Base-by-base conservation (phyloP, 495 filamentous ascomycete species). In the Rostrohypoxylon terebratum region DNA sequence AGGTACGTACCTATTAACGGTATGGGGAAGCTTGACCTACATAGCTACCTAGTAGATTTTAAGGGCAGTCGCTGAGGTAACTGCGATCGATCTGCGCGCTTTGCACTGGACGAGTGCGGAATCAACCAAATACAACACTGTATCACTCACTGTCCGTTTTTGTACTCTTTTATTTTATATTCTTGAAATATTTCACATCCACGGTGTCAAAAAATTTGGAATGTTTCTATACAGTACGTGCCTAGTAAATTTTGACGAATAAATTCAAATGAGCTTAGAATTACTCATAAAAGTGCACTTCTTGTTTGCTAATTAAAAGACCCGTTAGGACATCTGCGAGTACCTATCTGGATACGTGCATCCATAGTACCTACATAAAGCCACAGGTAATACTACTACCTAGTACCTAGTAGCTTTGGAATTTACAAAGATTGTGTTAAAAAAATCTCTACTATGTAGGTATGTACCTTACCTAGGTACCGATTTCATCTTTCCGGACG, bases 1-100 rank as follows among this genome's bases (percentile, higher is more conserved):
- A n/a, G n/a, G n/a, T n/a, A 16, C 18, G 40, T 4, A 60, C 23
- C 18, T n/a, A n/a, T n/a, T n/a, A 53, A 58, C 10, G 16, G 31
- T 63, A 69, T 21, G 58, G 59, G 66, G 66, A 63, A 63, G 58
- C 66, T 69, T 58, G 3, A 9, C 53, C 28, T 14, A 9, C 53
- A n/a, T 14, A 58, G 25, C 38, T 25, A n/a, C n/a, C n/a, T n/a
- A n/a, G n/a, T n/a, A 40, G 42, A 40, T 51, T 33, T 38, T 31
- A 18, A 10, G 13, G 40, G 53, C 16, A 63, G 25, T 51, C 53
- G 25, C 63, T 48, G 36, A 57, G 63, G 53, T 58, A 42, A 36
- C 33, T 47, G 36, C 28, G 64, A 51, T 67, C 53, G 55, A 67
- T 51, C 55, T 53, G 33, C 64, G 47, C 53, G 47, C 60, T 23